Evolutionary conservation across 805 yeast species (phyloP), one percentile per base, ranked within the genome.

Genomic region (Blastobotrys peoriensis): DNA sequence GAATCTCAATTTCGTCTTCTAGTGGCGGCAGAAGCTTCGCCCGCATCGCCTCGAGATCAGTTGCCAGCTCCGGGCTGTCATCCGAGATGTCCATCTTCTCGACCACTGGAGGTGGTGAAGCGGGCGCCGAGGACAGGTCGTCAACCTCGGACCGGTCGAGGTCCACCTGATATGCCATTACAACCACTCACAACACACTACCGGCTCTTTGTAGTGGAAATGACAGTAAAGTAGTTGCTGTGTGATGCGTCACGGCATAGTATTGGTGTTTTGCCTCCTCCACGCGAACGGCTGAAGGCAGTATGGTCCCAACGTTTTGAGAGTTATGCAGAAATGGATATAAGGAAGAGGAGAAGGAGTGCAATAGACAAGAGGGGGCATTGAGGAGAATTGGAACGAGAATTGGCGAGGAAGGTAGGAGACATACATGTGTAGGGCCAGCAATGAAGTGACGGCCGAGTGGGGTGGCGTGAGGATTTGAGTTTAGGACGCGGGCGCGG

Each of bases 1-100:
- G 54, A 3, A 55, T 46, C 35, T 59, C 65, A 8, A 58, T 47
- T 33, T 55, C 59, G n/a, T 59, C 62, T n/a, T 54, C 54, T 5
- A 43, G 18, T 3, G 47, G 40, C 10, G 50, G 45, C 13, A 45
- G 39, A 30, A 51, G 19, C 34, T 46, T 52, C 10, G 44, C 23
- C 30, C 40, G 44, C 49, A 47, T 47, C 20, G 38, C 40, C 13
- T 50, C 48, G 8, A 21, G n/a, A 37, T 44, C 44, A 23, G 22
- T 40, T 28, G 48, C 48, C 16, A 23, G 19, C 5, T 40, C 36
- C 27, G n/a, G 30, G 13, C 41, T 17, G 16, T 13, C 19, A 13
- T 22, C 30, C 30, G 30, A 25, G 10, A 25, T 25, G 13, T 25
- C 30, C 30, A 25, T 25, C 13, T 25, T 25, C 10, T 25, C 8